Conservation (phyloP, 345 rosid genomes). For the Rhodamnia argentea region DNA sequence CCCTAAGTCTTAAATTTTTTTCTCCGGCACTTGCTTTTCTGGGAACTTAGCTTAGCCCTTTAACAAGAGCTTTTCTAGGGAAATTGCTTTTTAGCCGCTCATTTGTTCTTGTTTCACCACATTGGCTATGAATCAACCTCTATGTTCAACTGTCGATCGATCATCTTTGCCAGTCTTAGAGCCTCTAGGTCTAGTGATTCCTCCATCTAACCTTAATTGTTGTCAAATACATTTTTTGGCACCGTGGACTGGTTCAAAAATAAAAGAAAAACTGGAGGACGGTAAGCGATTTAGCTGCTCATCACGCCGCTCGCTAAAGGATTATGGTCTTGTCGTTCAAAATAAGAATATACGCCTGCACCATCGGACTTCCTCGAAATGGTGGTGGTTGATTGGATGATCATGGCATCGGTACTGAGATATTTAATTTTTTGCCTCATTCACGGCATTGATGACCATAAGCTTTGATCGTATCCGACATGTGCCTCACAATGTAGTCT, state of each 20-base stretch:
- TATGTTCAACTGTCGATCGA: neutral
- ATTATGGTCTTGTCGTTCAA: neutral
- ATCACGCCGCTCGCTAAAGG: neutral
- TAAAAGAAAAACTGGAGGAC: no score
- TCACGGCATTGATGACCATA: neutral
- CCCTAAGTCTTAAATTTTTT: neutral
- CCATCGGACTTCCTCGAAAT: neutral
- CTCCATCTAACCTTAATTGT: neutral
- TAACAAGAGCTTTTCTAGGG: neutral
- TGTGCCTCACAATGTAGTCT: neutral
- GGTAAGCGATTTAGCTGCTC: neutral
- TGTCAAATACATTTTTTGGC: neutral
- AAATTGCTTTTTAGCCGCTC: neutral
- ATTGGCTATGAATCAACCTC: neutral
- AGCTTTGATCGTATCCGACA: neutral
- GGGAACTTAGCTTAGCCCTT: neutral
- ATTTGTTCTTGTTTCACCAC: neutral
- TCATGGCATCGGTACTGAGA: neutral
- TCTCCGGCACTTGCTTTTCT: neutral
- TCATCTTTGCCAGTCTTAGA: neutral
- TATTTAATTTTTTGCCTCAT: no score
- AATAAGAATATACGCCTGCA: neutral
- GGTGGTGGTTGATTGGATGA: neutral
- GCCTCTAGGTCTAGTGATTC: no score
- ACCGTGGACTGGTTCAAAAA: no score